These are phyloP conservation scores for Penicilliopsis zonata DNA, from an alignment of 495 filamentous ascomycete genomes.

Conservation along the genomic window DNA sequence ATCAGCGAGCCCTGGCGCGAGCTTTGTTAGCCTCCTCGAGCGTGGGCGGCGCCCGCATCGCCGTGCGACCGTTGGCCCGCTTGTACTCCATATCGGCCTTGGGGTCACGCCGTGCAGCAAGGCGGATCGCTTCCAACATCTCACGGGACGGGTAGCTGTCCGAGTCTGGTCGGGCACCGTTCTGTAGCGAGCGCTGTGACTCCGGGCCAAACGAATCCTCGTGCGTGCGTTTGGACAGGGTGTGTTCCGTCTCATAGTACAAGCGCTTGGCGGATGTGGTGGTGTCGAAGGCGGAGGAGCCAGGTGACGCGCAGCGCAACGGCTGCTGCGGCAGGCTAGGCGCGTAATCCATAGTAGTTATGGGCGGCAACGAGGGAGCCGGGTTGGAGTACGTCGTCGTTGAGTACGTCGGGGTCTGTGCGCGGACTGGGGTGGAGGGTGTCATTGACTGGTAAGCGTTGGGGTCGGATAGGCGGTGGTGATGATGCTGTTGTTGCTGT, in stretches of 20 bases:
- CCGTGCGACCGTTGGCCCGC: constrained; percentile 32
- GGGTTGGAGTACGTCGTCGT: too few relatives aligned
- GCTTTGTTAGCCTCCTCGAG: too few relatives aligned
- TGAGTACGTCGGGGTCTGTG: constrained; percentile 20
- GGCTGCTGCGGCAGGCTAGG: constrained; percentile 12
- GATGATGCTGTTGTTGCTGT: too few relatives aligned
- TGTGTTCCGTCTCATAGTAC: constrained; percentile 20
- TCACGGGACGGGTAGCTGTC: constrained; percentile 20
- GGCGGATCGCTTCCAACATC: constrained; percentile 16
- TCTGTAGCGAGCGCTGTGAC: constrained; percentile 32
- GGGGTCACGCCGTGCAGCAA: constrained; percentile 19
- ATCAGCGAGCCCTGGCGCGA: too few relatives aligned
- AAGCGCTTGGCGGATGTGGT: constrained; percentile 14
- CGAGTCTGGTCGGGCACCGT: constrained; percentile 39
- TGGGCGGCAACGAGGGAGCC: too few relatives aligned
- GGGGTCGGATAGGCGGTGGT: constrained; percentile 16
- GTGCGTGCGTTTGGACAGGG: constrained; percentile 23
- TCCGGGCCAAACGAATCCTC: constrained; percentile 31
- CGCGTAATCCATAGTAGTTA: too few relatives aligned
- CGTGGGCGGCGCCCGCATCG: constrained; percentile 18
- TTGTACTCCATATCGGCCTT: constrained; percentile 37
- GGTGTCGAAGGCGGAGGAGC: constrained; percentile 15
- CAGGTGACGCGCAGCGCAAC: constrained; percentile 12
- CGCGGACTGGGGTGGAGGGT: constrained; percentile 9
- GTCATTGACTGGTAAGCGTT: constrained; percentile 15